These are phyloP conservation scores for Moelleriella libera DNA, from an alignment of 2,329 filamentous ascomycete genomes.

Conservation along the genomic window DNA sequence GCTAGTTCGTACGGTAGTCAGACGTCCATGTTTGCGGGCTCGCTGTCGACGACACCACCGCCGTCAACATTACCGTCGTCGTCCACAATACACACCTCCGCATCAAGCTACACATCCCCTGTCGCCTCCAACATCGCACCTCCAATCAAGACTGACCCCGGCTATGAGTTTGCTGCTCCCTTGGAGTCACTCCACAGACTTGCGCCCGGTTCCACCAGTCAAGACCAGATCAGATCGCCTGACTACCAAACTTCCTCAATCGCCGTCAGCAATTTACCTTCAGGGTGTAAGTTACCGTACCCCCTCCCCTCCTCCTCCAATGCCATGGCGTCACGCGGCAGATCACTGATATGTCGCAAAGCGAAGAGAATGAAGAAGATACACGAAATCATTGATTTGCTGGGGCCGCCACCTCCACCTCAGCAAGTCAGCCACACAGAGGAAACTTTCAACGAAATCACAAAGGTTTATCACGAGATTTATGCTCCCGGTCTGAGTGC, in stretches of 20 bases:
- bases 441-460: conserved; percentile 49
- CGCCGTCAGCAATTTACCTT: conserved; percentile 20
- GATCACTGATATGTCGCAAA: not conserved
- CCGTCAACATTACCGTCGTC: conserved; percentile 17
- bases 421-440: conserved; percentile 36
- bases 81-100: conserved; percentile 7
- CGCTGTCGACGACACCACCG: conserved; percentile 19
- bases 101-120: conserved; percentile 19
- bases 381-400: conserved; percentile 52
- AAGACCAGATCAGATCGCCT: conserved; percentile 1
- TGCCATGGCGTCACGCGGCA: too few species aligned
- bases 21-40: conserved; percentile 27
- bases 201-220: conserved; percentile 1
- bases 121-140: conserved; percentile 15
- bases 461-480: conserved; percentile 57
- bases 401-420: conserved; percentile 40
- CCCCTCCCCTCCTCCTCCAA: too few species aligned
- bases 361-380: conserved; percentile 50
- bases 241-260: conserved; percentile 10
- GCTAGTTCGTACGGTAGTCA: conserved; percentile 30
- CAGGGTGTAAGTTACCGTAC: conserved; percentile 30
- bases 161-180: conserved; percentile 34
- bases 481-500: conserved; percentile 62
- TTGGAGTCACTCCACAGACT: conserved; percentile 42
- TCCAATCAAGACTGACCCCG: conserved; percentile 14